phyloP scores from a whole-genome alignment of 192 early-diverging fungal genomes.

The Hyaloraphidium curvatum region DNA sequence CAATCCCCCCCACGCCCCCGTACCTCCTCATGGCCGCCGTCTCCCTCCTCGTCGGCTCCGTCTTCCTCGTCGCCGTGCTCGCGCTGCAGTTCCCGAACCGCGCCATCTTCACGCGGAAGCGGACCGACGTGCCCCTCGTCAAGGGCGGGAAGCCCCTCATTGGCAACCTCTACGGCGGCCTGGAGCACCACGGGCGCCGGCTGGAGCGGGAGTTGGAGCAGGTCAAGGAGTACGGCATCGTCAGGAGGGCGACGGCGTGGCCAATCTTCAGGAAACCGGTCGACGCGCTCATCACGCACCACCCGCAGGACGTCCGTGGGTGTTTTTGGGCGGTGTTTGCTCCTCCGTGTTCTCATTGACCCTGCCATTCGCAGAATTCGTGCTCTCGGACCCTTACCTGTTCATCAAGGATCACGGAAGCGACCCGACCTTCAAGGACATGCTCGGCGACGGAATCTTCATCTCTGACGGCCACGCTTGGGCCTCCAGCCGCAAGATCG shows the following conservation, averaged over 20 bases:
- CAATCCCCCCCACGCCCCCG: too few relatives aligned
- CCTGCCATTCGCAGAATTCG: background rate
- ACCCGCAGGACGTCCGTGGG: background rate
- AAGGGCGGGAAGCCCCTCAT: background rate
- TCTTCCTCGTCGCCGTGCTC: background rate
- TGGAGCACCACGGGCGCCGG: background rate
- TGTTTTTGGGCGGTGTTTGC: too few relatives aligned
- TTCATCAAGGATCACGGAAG: background rate
- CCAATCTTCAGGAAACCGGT: background rate
- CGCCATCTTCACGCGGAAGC: background rate
- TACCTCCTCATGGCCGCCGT: too few relatives aligned
- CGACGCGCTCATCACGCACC: background rate
- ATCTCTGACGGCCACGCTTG: background rate
- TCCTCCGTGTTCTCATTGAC: background rate
- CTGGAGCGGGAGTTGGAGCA: background rate
- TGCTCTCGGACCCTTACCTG: background rate
- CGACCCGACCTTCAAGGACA: background rate
- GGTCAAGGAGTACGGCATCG: background rate
- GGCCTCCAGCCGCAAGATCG: background rate
- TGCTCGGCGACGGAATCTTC: slow-evolving; percentile 1
- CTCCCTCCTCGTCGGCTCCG: background rate
- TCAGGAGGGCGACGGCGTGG: background rate
- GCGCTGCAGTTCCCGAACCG: background rate
- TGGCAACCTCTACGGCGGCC: background rate
- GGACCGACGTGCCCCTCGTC: background rate